phyloP scores from a whole-genome alignment of 208 protist genomes.

The Wallacemonas sp. region DNA sequence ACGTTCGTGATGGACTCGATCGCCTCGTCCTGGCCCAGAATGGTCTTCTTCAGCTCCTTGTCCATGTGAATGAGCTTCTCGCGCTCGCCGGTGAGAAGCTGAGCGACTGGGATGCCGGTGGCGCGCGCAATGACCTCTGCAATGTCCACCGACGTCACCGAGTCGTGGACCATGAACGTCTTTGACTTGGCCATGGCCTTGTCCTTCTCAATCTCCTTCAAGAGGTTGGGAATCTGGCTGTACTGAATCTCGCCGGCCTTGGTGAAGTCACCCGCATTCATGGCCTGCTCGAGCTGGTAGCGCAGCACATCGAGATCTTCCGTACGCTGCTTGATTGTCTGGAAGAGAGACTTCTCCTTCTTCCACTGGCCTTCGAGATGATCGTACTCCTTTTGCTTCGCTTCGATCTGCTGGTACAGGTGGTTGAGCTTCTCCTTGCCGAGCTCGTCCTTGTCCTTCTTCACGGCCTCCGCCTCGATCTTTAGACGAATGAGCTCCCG shows the following conservation, averaged over 20 bases:
- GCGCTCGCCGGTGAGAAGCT: conserved; percentile 88
- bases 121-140: conserved; percentile 95
- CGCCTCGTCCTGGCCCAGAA: conserved; percentile 97
- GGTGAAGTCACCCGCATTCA: conserved; percentile 65
- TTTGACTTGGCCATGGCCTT: conserved; percentile 88
- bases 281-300: conserved; percentile 84
- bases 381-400: conserved; percentile 80
- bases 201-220: conserved; percentile 86
- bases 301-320: conserved; percentile 86
- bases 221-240: conserved; percentile 69
- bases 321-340: conserved; percentile 90
- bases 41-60: conserved; percentile 76
- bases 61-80: conserved; percentile 91
- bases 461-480: conserved; percentile 92
- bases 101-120: conserved; percentile 97
- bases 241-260: conserved; percentile 82
- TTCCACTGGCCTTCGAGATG: conserved; percentile 83
- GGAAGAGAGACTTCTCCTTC: conserved; percentile 86
- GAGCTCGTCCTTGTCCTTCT: conserved; percentile 93
- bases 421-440: conserved; percentile 83
- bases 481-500: conserved; percentile 89
- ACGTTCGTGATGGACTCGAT: conserved; percentile 95
- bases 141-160: conserved; percentile 93
- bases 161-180: conserved; percentile 94
- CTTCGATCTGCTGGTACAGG: conserved; percentile 67